A percentile compares a stretch with the other conserved stretches of the same genome.
phyloP scores from a whole-genome alignment of 805 yeast genomes.

The Suhomyces sp. region DNA sequence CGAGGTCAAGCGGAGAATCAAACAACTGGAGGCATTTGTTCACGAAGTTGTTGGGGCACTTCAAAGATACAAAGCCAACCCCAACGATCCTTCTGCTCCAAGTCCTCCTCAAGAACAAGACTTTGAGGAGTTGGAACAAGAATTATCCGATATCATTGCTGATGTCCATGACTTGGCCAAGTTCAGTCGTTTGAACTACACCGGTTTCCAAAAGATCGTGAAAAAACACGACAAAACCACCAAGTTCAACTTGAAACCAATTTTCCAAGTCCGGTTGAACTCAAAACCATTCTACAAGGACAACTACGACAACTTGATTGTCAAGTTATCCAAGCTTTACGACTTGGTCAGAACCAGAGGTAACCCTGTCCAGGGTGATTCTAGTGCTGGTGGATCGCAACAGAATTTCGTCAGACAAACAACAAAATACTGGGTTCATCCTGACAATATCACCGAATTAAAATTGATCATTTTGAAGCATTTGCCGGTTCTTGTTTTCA shows the following conservation, averaged over 20 bases:
- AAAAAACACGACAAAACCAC: conserved; percentile 96
- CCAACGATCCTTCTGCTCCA: conserved; percentile 38
- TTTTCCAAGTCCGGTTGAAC: conserved; percentile 88
- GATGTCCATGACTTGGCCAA: conserved; percentile 97
- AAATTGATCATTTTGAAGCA: conserved; percentile 90
- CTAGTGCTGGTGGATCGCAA: conserved; percentile 97
- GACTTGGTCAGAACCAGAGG: conserved; percentile 95
- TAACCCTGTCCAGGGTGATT: conserved; percentile 90
- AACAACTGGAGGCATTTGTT: conserved; percentile 74
- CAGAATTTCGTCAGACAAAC: conserved; percentile 98
- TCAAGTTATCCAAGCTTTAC: conserved; percentile 81
- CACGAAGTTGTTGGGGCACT: conserved; percentile 56
- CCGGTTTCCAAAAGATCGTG: conserved; percentile 94
- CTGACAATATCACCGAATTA: conserved; percentile 95
- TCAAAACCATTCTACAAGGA: conserved; percentile 95
- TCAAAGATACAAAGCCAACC: conserved; percentile 21
- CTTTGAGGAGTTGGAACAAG: conserved; percentile 43
- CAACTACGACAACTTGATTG: conserved; percentile 85
- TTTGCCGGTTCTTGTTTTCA: conserved; percentile 94
- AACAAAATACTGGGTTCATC: conserved; percentile 98
- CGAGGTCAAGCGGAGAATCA: conserved; percentile 82
- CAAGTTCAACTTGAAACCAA: conserved; percentile 68
- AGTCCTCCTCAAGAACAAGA: conserved; percentile 41
- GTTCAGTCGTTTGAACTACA: conserved; percentile 88
- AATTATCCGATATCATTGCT: conserved; percentile 74